Evolutionary conservation across 352 stramenopile species (phyloP), one percentile per base, ranked within the genome.

Genomic region (Lagenidium sp.): DNA sequence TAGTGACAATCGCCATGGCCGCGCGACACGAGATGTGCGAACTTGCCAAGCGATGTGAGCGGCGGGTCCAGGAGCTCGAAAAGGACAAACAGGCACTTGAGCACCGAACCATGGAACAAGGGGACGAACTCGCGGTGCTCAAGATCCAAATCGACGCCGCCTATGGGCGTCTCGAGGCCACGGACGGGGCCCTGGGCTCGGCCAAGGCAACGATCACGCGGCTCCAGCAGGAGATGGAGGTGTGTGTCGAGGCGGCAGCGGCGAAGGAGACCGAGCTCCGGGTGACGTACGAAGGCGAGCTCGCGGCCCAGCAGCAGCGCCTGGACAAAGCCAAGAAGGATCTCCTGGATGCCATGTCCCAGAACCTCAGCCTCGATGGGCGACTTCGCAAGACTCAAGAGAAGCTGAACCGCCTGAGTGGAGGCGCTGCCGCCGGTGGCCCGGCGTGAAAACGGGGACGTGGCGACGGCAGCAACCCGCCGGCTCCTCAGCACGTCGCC

Each of bases 301-400:
- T 66, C 36, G 35, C 57, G 34, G 39, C 47, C n/a, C 36, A 85
- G 15, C 68, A 83, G 41, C 53, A 73, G 36, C 70, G 73, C 7
- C 63, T 81, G 15, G 78, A 90, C 53, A 90, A 90, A 41, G 64
- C 66, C 32, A 86, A 90, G 57, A 69, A 65, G 13, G 78, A 90
- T 29, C 63, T 86, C 20, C 69, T 86, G 56, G 78, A 87, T n/a
- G 46, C 55, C 35, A 71, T 83, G 63, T 65, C 68, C 11, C 60
- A 81, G 32, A 77, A 78, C 45, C 60, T 85, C 20, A 73, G 36
- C 23, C 60, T 90, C 15, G 78, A 90, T 26, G 68, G 60, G 5
- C 57, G 70, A 11, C 55, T 87, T 6, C 72, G 72, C 22, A 80
- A 82, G 41, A 58, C 68, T 3, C 78, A 90, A 20, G 78, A 90